phyloP scores from a whole-genome alignment of 2,329 filamentous ascomycete species.

The Aspergillus tamarii region DNA sequence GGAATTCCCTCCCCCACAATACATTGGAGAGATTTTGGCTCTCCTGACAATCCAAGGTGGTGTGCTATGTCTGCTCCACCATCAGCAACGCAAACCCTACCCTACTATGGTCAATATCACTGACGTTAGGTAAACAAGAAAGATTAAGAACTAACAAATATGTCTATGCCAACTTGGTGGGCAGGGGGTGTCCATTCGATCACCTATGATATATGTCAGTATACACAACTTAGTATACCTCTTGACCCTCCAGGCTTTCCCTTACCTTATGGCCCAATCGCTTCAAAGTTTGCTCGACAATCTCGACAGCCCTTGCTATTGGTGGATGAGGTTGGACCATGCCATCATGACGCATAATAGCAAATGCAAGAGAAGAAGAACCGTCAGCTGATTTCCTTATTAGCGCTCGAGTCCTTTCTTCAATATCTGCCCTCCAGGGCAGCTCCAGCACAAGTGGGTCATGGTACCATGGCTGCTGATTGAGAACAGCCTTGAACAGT shows the following conservation, averaged over 20 bases:
- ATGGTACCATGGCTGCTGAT: slow-evolving; percentile 64
- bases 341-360: slow-evolving; percentile 57
- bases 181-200: slow-evolving; percentile 62
- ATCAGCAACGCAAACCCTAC: slow-evolving; percentile 40
- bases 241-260: not conserved
- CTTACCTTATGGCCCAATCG: slow-evolving; percentile 55
- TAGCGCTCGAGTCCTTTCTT: slow-evolving; percentile 39
- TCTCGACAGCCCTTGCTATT: slow-evolving; percentile 57
- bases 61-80: slow-evolving; percentile 56
- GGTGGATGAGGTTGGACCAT: slow-evolving; percentile 59
- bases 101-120: slow-evolving; percentile 26
- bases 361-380: slow-evolving; percentile 54
- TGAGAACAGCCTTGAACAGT: slow-evolving; percentile 60
- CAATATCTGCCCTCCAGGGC: slow-evolving; percentile 62
- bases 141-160: slow-evolving; percentile 41
- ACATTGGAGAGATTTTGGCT: slow-evolving; percentile 52
- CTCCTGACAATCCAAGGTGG: slow-evolving; percentile 59
- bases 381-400: slow-evolving; percentile 39
- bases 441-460: slow-evolving; percentile 69
- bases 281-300: slow-evolving; percentile 53
- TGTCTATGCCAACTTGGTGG: slow-evolving; percentile 45
- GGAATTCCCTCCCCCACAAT: slow-evolving; percentile 35
- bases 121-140: no score
- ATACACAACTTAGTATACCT: not conserved
- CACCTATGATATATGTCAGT: slow-evolving; percentile 36